Evolutionary conservation across 2,329 filamentous ascomycete species (phyloP).

Genomic region (Sporothrix brunneoviolacea): DNA sequence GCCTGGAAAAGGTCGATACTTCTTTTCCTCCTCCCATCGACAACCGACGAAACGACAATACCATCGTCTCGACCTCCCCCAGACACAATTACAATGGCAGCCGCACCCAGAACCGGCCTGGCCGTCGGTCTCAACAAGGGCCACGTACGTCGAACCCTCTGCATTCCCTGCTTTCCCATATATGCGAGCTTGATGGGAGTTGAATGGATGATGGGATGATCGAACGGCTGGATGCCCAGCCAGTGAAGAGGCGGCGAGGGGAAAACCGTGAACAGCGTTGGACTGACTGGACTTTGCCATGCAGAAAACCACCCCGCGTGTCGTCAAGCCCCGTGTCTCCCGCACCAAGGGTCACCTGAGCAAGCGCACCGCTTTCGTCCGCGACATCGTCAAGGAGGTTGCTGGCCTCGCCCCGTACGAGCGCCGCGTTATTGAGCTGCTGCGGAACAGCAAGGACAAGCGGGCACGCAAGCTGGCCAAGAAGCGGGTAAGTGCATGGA

Average conservation of each 20-base stretch:
- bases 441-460: conserved; percentile 99
- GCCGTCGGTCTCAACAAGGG: conserved; percentile 54
- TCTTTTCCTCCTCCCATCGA: conserved; percentile 11
- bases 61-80: conserved; percentile 11
- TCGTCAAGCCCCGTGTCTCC: conserved; percentile 70
- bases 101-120: conserved; percentile 51
- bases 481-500: conserved; percentile 94
- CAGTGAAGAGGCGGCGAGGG: no score
- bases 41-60: conserved; percentile 24
- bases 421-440: conserved; percentile 97
- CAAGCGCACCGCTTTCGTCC: conserved; percentile 94
- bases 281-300: no score
- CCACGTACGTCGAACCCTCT: conserved; percentile 16
- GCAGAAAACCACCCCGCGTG: conserved; percentile 75
- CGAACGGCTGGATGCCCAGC: no score
- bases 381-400: conserved; percentile 97
- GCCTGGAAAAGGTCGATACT: not conserved
- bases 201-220: no score
- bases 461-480: conserved; percentile 97
- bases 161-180: not conserved
- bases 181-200: no score
- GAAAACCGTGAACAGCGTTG: conserved; percentile 3
- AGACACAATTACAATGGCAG: conserved; percentile 51
- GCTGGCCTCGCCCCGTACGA: conserved; percentile 92
- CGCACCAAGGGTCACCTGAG: conserved; percentile 91